These are phyloP conservation scores for Penicillium waksmanii DNA, from an alignment of 495 filamentous ascomycete species.

Conservation along the genomic window DNA sequence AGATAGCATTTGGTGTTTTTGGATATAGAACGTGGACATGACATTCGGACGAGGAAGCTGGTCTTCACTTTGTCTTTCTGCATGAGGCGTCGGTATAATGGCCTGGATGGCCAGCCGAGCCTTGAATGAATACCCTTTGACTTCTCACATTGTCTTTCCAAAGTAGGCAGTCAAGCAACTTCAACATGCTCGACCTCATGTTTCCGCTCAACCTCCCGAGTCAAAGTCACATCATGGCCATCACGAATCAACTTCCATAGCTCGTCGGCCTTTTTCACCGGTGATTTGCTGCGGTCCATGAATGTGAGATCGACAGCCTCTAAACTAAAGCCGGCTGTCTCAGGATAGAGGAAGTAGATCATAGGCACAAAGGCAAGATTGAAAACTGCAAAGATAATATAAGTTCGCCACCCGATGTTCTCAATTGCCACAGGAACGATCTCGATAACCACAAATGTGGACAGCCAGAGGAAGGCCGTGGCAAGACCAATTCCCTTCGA, in stretches of 20 bases:
- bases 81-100: not conserved
- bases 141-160: too few species aligned
- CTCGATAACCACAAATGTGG: conserved; percentile 30
- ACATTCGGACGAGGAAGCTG: not conserved
- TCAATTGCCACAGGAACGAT: conserved; percentile 24
- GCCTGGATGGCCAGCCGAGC: too few species aligned
- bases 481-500: conserved; percentile 26
- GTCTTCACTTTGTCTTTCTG: conserved; percentile 4
- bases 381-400: conserved; percentile 43
- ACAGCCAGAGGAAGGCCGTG: conserved; percentile 23
- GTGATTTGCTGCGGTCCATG: conserved; percentile 15
- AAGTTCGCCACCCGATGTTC: conserved; percentile 35
- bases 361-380: conserved; percentile 41
- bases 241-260: conserved; percentile 14
- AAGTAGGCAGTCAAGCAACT: not conserved
- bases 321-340: conserved; percentile 32
- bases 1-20: conserved; percentile 5
- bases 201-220: conserved; percentile 10
- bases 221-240: conserved; percentile 18
- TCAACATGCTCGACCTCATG: conserved; percentile 6
- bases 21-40: conserved; percentile 6
- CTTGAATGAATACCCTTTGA: too few species aligned
- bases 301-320: conserved; percentile 33
- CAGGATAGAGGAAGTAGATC: conserved; percentile 36
- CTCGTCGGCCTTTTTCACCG: conserved; percentile 23